Evolutionary conservation across 2,329 filamentous ascomycete species (phyloP), one percentile per base, ranked within the genome.

Genomic region (Cladophialophora psammophila): DNA sequence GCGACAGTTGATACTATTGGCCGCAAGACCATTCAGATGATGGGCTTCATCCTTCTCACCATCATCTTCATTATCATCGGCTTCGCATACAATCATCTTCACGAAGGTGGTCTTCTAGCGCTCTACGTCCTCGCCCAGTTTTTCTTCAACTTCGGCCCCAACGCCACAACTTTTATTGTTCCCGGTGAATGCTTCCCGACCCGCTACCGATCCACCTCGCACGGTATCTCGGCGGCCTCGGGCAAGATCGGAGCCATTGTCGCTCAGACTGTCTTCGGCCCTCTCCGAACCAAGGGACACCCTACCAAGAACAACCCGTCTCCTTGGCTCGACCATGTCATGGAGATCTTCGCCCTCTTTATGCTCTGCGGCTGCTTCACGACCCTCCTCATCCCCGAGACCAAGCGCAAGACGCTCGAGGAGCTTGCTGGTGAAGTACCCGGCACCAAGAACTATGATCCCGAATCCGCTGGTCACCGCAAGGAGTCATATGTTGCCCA

Each of bases 351-450:
- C 55, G 72, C 72, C 9, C 67, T 74, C 82, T 92, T 9, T 93
- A 94, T 82, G 94, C 93, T 91, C 5, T 84, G 86, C 60, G 92
- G 92, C 40, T 85, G 87, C 55, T 78, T 92, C 55, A 87, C 87
- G 2, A 88, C 89, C 1, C 80, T 93, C 3, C 79, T 94, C n/a
- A 88, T 94, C 26, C 91, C 91, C 0, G 91, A 93, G 79, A 93
- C 90, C 0, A 93, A 90, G 80, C 85, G 90, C 1, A 84, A 88
- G 76, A 92, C 91, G 0, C 81, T 95, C 50, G 92, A 93, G 75
- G 86, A 89, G 70, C 80, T 93, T 15, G 85, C 88, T 1, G 89
- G 89, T 9, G 90, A 92, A 76, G 81, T 86, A 2, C 85, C 87
- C 1, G 88, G 88, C 20, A 89, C 80, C 7, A 77, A 80, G 34